Evolutionary conservation across 371 early-diverging fungal genomes (phyloP), one percentile per base, ranked within the genome.

Genomic region (Mucor irregularis): DNA sequence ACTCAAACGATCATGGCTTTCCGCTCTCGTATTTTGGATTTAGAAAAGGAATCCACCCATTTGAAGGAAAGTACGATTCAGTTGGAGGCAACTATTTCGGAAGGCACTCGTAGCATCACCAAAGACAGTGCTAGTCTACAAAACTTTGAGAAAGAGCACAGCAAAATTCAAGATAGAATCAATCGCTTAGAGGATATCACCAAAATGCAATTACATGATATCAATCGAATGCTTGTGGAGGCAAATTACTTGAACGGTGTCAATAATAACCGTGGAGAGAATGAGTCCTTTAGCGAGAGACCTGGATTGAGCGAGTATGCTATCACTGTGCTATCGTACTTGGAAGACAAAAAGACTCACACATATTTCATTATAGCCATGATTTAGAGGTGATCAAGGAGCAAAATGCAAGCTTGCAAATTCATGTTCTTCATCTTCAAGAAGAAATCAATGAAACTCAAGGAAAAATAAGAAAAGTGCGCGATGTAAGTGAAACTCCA

Each of bases 401-500:
- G 26, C 85, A 83, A 37, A 71, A 74, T 29, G 85, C 84, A 33
- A 82, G 73, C 46, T 79, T 85, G 45, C 84, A 84, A 46, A 76
- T 76, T 11, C 65, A 74, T 39, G 75, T 84, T 5, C 79, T 80
- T 26, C 81, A 86, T 56, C 63, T 90, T 16, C 85, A 84, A 55
- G 85, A 89, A 64, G 80, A 89, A 25, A 86, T 90, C 50, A 78
- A 84, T 33, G 90, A 91, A 46, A 80, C 83, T 7, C 85, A 82
- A 62, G 60, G 82, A 54, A 82, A 76, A 57, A 73, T 91, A 28
- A 85, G 90, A 60, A 88, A 86, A 66, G 89, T 91, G 13, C 89
- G 90, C 66, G 91, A 89, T 62, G 87, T 87, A 74, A 50, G 47
- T 17, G 21, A 3, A 40, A 8, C 21, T 5, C 6, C 25, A 1